Conservation (phyloP, 192 early-diverging fungal genomes). For the Gonapodya prolifera region DNA sequence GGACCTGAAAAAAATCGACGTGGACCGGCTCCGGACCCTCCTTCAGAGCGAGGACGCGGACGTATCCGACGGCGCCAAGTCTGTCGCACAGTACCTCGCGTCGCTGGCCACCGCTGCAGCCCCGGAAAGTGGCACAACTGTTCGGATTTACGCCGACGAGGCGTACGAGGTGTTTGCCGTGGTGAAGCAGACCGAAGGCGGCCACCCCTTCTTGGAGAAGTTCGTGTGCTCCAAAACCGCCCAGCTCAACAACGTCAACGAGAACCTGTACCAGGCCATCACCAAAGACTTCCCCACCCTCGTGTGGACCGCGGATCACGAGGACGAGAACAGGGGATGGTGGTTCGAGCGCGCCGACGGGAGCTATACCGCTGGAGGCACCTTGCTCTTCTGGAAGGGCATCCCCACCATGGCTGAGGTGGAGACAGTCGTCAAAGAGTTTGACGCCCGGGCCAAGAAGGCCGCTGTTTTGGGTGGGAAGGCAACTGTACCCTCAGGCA, state of each 20-base stretch:
- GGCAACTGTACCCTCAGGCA: background rate
- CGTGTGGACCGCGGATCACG: conserved; percentile 67
- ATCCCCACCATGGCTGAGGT: conserved; percentile 69
- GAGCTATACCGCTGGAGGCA: conserved; percentile 48
- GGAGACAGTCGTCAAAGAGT: conserved; percentile 49
- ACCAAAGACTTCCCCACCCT: conserved; percentile 68
- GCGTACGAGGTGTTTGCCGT: conserved; percentile 85
- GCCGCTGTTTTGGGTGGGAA: conserved; percentile 1
- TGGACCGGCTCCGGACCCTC: conserved; percentile 56
- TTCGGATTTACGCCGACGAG: conserved; percentile 83
- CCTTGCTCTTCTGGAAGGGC: conserved; percentile 89
- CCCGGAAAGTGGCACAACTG: conserved; percentile 5
- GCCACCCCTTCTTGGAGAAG: conserved; percentile 70
- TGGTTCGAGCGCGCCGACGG: conserved; percentile 94
- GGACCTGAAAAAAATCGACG: conserved; percentile 46
- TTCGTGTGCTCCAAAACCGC: conserved; percentile 78
- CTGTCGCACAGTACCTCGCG: conserved; percentile 62
- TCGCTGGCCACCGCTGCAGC: conserved; percentile 6
- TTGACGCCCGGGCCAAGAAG: conserved; percentile 17
- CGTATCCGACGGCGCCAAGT: conserved; percentile 35
- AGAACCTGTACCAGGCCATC: conserved; percentile 88
- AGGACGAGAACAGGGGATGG: conserved; percentile 77
- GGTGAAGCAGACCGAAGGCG: conserved; percentile 37
- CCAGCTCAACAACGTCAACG: conserved; percentile 80
- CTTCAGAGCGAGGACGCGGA: background rate